phyloP scores from a whole-genome alignment of 805 yeast species.

The Wickerhamiella azyma region DNA sequence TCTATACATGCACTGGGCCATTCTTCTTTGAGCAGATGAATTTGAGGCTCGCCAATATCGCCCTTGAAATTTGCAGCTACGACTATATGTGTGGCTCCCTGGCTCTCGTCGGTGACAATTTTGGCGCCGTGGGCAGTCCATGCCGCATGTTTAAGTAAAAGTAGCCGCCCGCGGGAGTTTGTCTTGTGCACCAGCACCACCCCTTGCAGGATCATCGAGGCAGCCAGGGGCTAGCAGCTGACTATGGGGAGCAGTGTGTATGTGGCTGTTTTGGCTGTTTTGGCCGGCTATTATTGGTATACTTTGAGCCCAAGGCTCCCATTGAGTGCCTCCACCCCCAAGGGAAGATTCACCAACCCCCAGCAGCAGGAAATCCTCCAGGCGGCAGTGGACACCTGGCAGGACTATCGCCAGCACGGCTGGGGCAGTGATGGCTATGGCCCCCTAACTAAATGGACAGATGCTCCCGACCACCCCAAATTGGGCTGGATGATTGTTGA shows the following conservation, averaged over 20 bases:
- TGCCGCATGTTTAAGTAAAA: neutral
- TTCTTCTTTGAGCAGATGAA: conserved; percentile 11
- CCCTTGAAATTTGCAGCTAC: conserved; percentile 11
- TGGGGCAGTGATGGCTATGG: conserved; percentile 30
- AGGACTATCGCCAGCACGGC: conserved; percentile 29
- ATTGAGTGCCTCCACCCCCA: neutral
- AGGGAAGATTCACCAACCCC: neutral
- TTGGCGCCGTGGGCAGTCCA: conserved; percentile 3
- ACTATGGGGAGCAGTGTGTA: neutral
- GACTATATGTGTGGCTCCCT: conserved; percentile 16
- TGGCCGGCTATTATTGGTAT: neutral
- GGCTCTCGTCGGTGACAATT: neutral
- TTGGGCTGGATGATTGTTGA: conserved; percentile 38
- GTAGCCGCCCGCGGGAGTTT: neutral
- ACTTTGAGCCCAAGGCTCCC: neutral
- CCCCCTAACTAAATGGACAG: conserved; percentile 13
- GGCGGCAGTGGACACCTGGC: conserved; percentile 34
- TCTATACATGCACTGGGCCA: conserved; percentile 27
- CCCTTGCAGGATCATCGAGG: neutral
- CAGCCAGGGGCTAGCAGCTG: neutral
- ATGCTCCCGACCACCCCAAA: conserved; percentile 13
- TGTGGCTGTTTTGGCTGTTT: neutral
- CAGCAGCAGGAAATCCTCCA: conserved; percentile 23
- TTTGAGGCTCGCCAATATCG: neutral
- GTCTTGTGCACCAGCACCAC: neutral